Evolutionary conservation across 257 asterid species (phyloP).

Genomic region (Mentha longifolia): DNA sequence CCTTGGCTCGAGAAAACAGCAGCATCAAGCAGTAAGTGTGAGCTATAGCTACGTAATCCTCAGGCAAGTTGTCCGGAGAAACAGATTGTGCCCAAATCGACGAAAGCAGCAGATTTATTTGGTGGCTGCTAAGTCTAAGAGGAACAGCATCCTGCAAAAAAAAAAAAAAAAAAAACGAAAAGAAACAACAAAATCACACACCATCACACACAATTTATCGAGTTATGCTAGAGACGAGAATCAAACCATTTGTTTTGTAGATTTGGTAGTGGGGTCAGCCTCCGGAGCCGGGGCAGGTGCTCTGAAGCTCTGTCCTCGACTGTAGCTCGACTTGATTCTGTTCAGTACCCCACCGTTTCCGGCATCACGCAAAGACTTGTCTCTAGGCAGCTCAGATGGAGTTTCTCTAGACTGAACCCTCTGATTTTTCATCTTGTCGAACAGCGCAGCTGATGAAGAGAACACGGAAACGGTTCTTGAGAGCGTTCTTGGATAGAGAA

Average conservation of each 20-base stretch:
- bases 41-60: slow-evolving; percentile 93
- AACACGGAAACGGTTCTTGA: slow-evolving; percentile 96
- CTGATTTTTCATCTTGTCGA: slow-evolving; percentile 74
- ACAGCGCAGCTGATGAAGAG: slow-evolving; percentile 95
- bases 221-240: background rate
- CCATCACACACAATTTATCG: background rate
- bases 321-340: slow-evolving; percentile 75
- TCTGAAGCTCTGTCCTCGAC: slow-evolving; percentile 64
- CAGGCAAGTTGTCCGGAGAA: slow-evolving; percentile 79
- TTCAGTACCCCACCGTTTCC: slow-evolving; percentile 63
- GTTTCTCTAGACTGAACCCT: slow-evolving; percentile 48
- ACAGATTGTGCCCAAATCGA: slow-evolving; percentile 85
- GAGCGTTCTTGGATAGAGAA: slow-evolving; percentile 77
- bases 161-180: slow-evolving; percentile 27
- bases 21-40: slow-evolving; percentile 91
- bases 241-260: slow-evolving; percentile 56
- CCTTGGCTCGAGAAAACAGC: slow-evolving; percentile 94
- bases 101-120: slow-evolving; percentile 75
- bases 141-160: slow-evolving; percentile 88
- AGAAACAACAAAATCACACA: slow-evolving; percentile 19
- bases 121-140: slow-evolving; percentile 96
- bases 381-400: slow-evolving; percentile 39
- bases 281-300: slow-evolving; percentile 51
- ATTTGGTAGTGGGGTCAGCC: slow-evolving; percentile 41
- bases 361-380: slow-evolving; percentile 37